Evolutionary conservation across 2,329 filamentous ascomycete species (phyloP).

Genomic region (Graphium sp.): DNA sequence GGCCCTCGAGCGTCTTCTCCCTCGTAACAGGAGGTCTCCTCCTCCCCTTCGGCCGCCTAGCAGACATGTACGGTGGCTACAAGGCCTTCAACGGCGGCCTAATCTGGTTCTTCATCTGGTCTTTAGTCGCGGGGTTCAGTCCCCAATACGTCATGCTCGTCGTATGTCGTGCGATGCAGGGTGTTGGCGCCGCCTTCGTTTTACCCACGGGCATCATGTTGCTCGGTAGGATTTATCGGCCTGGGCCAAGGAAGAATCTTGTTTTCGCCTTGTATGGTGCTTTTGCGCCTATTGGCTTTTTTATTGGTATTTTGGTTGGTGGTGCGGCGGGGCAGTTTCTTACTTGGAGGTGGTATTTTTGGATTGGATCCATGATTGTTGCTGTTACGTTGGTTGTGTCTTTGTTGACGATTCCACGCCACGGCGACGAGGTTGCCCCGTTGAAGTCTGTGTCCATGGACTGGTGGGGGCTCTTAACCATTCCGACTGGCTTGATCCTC

Average conservation of each 20-base stretch:
- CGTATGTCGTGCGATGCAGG: conserved; percentile 57
- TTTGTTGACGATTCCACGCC: conserved; percentile 19
- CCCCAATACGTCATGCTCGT: conserved; percentile 53
- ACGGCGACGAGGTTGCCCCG: conserved; percentile 10
- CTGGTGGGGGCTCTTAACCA: conserved; percentile 36
- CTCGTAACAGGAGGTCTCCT: conserved; percentile 38
- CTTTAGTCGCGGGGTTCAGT: conserved; percentile 53
- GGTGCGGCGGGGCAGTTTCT: conserved; percentile 43
- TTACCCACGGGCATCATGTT: conserved; percentile 56
- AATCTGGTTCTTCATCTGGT: conserved; percentile 52
- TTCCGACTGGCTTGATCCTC: conserved; percentile 40
- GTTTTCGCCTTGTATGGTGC: conserved; percentile 43
- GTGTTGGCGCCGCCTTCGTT: conserved; percentile 56
- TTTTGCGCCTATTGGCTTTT: conserved; percentile 40
- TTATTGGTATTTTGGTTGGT: conserved; percentile 48
- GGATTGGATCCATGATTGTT: conserved; percentile 31
- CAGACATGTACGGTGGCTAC: conserved; percentile 47
- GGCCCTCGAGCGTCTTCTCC: conserved; percentile 48
- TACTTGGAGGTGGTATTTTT: conserved; percentile 56
- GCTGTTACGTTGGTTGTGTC: conserved; percentile 29
- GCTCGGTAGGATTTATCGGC: conserved; percentile 49
- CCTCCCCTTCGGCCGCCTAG: conserved; percentile 43
- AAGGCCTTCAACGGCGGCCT: conserved; percentile 41
- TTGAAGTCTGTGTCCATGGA: conserved; percentile 44
- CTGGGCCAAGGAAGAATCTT: conserved; percentile 55